Base-by-base conservation (phyloP, 2,329 filamentous ascomycete genomes). In the Aspergillus pseudoviridinutans region DNA sequence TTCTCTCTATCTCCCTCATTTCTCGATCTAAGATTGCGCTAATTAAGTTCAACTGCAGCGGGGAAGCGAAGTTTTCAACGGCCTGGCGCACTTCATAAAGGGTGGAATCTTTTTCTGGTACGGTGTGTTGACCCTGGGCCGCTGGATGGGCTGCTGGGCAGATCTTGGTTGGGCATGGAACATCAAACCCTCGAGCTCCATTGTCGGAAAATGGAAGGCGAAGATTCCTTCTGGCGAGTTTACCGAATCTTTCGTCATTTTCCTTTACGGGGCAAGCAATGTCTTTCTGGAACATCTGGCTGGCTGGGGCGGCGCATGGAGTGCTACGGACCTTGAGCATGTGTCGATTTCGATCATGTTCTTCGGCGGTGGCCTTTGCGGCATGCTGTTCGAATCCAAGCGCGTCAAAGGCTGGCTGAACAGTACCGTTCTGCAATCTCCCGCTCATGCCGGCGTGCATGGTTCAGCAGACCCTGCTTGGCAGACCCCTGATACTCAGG, bases 81-180 rank as follows among this genome's bases (percentile, higher is more conserved):
- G 93, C 1, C 80, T 97, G 46, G 93, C 93, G 7, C 93, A 97
- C 71, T 96, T 91, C 78, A 87, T 97, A 73, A 97, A 97, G 73
- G 93, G 93, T 49, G 90, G 90, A 3, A 89, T 97, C 55, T 97
- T 97, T 79, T 91, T 97, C 77, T 94, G 91, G 87, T 90, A 95
- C 61, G 93, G 93, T 8, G 76, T 96, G 22, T 77, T 97, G 59
- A 96, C 91, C 0, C 81, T 97, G 3, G 92, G 91, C 29, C 87
- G 93, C 56, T 97, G 91, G 89, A 86, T 92, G 69, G 93, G 93
- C 27, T 90, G 89, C 71, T 97, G 96, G 71, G 87, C 89, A 57
- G 90, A 96, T 59, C 83, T 93, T 56, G 93, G 93, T 63, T 97
- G 93, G 93, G 91, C 92, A 0, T 97, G 93, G 93, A 97, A 97